Evolutionary conservation across 1,284 basidiomycete genomes (phyloP).

Genomic region (Polyporus tsugae): DNA sequence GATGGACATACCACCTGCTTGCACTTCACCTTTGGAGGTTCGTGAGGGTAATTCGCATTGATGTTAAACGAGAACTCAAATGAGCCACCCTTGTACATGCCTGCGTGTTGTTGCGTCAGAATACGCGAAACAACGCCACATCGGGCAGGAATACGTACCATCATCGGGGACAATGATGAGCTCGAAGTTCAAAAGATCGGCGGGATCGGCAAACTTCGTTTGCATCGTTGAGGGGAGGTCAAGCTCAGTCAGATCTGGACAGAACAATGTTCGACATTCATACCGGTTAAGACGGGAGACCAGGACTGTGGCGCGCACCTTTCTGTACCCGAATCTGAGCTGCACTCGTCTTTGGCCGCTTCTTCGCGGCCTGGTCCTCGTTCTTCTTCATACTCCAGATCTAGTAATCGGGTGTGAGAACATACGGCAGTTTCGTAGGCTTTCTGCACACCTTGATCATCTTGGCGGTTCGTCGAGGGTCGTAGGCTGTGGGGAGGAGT

Average conservation of each 20-base stretch:
- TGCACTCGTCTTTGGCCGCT: slow-evolving; percentile 96
- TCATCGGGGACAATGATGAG: slow-evolving; percentile 97
- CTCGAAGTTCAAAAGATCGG: slow-evolving; percentile 95
- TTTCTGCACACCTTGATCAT: slow-evolving; percentile 64
- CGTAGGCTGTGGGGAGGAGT: slow-evolving; percentile 18
- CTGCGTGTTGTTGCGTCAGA: slow-evolving; percentile 51
- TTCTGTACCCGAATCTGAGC: slow-evolving; percentile 99
- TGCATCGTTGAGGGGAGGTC: slow-evolving; percentile 97
- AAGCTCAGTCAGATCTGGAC: slow-evolving; percentile 92
- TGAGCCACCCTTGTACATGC: slow-evolving; percentile 96
- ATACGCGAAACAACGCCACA: not conserved
- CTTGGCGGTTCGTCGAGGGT: slow-evolving; percentile 19
- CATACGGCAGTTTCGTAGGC: not conserved
- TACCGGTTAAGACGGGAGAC: no score
- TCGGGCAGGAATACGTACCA: slow-evolving; percentile 58
- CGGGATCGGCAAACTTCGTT: slow-evolving; percentile 91
- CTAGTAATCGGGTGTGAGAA: slow-evolving; percentile 49
- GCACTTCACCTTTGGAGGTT: slow-evolving; percentile 99
- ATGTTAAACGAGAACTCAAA: slow-evolving; percentile 96
- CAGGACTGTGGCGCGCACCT: slow-evolving; percentile 62
- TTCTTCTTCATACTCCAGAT: slow-evolving; percentile 99
- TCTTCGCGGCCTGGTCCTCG: slow-evolving; percentile 93
- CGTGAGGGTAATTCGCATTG: slow-evolving; percentile 98
- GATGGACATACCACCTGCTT: slow-evolving; percentile 80
- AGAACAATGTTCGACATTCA: not conserved